Base-by-base conservation (phyloP, 192 early-diverging fungal genomes). In the Entophlyctis luteolus region DNA sequence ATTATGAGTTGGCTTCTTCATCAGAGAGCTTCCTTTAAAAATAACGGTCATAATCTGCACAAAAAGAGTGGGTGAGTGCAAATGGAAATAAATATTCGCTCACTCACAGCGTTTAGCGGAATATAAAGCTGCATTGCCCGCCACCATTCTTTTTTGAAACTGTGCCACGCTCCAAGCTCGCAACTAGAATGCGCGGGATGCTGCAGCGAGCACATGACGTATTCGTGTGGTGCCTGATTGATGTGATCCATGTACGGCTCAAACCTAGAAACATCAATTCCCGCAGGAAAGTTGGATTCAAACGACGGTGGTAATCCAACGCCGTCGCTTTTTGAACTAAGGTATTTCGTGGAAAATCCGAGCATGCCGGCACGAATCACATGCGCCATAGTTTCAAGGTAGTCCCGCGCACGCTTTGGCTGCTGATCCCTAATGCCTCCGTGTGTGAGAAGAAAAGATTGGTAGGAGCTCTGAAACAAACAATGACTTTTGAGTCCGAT, bases 161-260 rank as follows among this genome's bases (percentile, higher is more conserved):
- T 67, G 16, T 50, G 27, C 4, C 68, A 25, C 4, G 48, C 59
- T 34, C 70, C 73, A 4, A 28, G 34, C 18, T 65, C 54, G 34
- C 76, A 78, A 42, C 39, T 48, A 6, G 52, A 39, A 31, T 57
- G 59, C 6, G 39, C 22, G 28, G 72, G 70, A 48, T 78, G 76
- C 59, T 78, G 76, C 4, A 75, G 27, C 14, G 49, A 53, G 53
- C 76, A 78, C 72, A 78, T 74, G 25, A 78, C 48, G 45, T 62
- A 72, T 14, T 75, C 73, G 33, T 75, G 72, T 3, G 69, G 69
- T 3, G 45, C 36, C 32, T 72, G 63, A 45, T 31, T 60, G 28
- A 75, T 50, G 50, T 60, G 59, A 10, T 71, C 73, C 48, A 55
- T 39, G 35, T 76, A 72, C 5, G 48, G 47, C n/a, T 45, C 22